A percentile compares a stretch with the other conserved stretches of the same genome.
Evolutionary conservation across 306 rosid genomes (phyloP).

Genomic region (Medicago ruthenica): DNA sequence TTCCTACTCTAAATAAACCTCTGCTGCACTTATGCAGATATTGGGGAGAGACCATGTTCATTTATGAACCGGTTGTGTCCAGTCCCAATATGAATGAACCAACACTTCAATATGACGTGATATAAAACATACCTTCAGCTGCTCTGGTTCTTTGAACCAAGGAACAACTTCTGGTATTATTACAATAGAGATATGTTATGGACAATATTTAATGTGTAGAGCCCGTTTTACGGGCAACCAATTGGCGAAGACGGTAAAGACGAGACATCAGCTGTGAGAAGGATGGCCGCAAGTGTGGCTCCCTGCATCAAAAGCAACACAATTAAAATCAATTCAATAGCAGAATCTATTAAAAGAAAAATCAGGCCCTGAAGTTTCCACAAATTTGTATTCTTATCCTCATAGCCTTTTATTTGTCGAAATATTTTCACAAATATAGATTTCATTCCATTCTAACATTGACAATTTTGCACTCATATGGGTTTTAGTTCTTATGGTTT

Average conservation of each 20-base stretch:
- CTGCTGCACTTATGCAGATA: slow-evolving; percentile 72
- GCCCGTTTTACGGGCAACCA: slow-evolving; percentile 52
- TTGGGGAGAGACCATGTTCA: slow-evolving; percentile 52
- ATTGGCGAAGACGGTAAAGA: slow-evolving; percentile 64
- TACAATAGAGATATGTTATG: slow-evolving; percentile 45
- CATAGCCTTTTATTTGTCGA: neutral
- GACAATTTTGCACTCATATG: neutral
- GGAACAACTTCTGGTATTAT: slow-evolving; percentile 61
- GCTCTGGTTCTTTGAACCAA: slow-evolving; percentile 79
- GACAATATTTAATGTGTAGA: slow-evolving; percentile 52
- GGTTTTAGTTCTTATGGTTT: neutral
- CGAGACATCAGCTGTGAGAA: slow-evolving; percentile 83
- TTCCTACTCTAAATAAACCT: slow-evolving; percentile 62
- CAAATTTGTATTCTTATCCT: slow-evolving; percentile 5
- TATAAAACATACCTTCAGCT: slow-evolving; percentile 46
- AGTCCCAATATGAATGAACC: slow-evolving; percentile 83
- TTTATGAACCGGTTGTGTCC: slow-evolving; percentile 56
- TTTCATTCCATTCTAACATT: slow-evolving; percentile 1
- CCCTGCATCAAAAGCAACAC: slow-evolving; percentile 66
- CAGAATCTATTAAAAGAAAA: neutral
- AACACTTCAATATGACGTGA: slow-evolving; percentile 51
- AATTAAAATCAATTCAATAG: slow-evolving; percentile 19
- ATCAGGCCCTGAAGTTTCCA: neutral
- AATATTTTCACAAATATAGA: neutral
- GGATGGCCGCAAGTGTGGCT: slow-evolving; percentile 91